Conservation (phyloP, 176 grass and related monocot genomes). For the Eleusine indica region DNA sequence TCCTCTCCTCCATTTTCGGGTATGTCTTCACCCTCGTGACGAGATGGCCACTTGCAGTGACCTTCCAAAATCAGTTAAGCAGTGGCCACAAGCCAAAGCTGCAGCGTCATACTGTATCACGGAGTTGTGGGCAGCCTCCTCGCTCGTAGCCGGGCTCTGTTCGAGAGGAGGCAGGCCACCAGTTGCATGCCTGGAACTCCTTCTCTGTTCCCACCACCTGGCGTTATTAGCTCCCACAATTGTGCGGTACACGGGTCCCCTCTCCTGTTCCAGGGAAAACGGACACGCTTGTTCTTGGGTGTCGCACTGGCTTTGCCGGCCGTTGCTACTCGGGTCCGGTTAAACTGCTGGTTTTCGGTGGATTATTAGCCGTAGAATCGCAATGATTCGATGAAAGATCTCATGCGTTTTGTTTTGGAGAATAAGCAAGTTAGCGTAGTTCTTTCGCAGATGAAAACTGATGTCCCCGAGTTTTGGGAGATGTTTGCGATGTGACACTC, state of each 20-base stretch:
- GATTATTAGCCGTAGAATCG: neutral
- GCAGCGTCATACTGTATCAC: neutral
- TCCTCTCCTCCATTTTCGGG: slow-evolving; percentile 84
- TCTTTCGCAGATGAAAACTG: neutral
- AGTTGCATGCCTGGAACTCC: slow-evolving; percentile 2
- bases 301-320: slow-evolving; percentile 10
- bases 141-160: neutral
- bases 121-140: neutral
- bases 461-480: neutral
- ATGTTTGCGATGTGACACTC: neutral
- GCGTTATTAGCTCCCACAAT: neutral
- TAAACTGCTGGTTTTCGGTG: neutral
- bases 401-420: neutral
- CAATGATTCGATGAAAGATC: neutral
- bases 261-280: slow-evolving; percentile 9
- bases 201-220: slow-evolving; percentile 10
- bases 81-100: neutral
- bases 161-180: neutral
- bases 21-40: slow-evolving; percentile 5
- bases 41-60: neutral
- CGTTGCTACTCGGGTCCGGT: neutral
- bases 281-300: slow-evolving; percentile 29
- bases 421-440: neutral
- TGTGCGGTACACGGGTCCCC: slow-evolving; percentile 35
- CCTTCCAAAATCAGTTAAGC: neutral